Percentiles rank a stretch among this genome's conserved stretches.
Conservation (phyloP, 1,139 yeast species). For the Trichomonascaceae sp. region DNA sequence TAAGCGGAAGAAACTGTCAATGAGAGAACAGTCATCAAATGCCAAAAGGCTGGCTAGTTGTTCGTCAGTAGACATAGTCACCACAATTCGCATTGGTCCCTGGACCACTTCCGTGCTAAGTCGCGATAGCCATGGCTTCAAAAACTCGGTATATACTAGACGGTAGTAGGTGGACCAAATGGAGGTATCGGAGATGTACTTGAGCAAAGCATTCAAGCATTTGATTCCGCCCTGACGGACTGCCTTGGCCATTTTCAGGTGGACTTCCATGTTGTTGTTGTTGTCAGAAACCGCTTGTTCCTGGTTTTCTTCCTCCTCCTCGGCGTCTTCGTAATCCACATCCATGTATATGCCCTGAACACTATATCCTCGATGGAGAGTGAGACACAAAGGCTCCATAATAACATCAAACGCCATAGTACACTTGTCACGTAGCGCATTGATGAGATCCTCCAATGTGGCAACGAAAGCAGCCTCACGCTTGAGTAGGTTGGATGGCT, state of each 20-base stretch:
- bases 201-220: constrained; percentile 20
- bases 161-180: constrained; percentile 46
- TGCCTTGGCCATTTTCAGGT: constrained; percentile 16
- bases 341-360: no score
- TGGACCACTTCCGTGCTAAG: constrained; percentile 72
- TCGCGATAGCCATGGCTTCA: constrained; percentile 51
- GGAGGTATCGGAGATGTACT: constrained; percentile 8
- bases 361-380: constrained; percentile 43
- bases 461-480: constrained; percentile 60
- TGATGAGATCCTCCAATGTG: constrained; percentile 49
- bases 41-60: constrained; percentile 38
- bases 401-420: constrained; percentile 37
- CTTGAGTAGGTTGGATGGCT: constrained; percentile 27
- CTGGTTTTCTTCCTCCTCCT: constrained; percentile 21
- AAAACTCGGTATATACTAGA: constrained; percentile 38
- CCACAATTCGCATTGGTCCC: constrained; percentile 59
- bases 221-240: constrained; percentile 24
- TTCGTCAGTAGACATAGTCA: constrained; percentile 44
- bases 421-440: constrained; percentile 49
- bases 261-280: constrained; percentile 5
- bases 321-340: no score
- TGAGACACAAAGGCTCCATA: constrained; percentile 47
- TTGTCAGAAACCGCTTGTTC: constrained; percentile 35
- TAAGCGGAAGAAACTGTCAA: constrained; percentile 41
- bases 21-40: constrained; percentile 37